Percentiles rank a stretch among this genome's conserved stretches.
phyloP scores from a whole-genome alignment of 2,329 filamentous ascomycete genomes.

The Tolypocladium pustulatum region DNA sequence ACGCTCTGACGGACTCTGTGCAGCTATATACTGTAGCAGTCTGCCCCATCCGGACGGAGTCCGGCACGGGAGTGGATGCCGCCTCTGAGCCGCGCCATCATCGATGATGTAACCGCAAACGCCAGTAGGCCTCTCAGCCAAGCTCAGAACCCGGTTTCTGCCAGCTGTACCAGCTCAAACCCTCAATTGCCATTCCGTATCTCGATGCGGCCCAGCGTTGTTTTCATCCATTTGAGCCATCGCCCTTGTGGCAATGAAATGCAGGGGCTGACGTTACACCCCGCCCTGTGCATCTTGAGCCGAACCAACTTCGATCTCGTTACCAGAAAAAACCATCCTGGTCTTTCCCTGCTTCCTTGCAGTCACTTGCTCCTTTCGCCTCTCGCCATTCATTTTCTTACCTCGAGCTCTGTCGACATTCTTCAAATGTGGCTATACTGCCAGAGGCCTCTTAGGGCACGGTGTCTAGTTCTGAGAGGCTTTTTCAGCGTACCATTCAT shows the following conservation, averaged over 20 bases:
- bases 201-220: not conserved
- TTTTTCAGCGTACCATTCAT: too few relatives aligned
- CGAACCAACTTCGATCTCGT: not conserved
- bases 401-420: too few relatives aligned
- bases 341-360: not conserved
- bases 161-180: not conserved
- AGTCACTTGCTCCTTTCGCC: too few relatives aligned
- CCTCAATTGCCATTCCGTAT: not conserved
- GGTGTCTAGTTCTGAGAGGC: too few relatives aligned
- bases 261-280: not conserved
- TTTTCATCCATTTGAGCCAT: not conserved
- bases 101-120: not conserved
- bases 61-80: not conserved
- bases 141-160: not conserved
- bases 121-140: not conserved
- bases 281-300: not conserved
- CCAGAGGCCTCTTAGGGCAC: too few relatives aligned
- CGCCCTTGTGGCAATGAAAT: not conserved
- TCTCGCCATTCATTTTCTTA: too few relatives aligned
- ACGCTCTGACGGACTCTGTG: not conserved
- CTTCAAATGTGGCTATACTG: too few relatives aligned
- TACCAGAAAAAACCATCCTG: too few relatives aligned
- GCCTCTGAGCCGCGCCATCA: not conserved
- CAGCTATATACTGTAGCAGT: not conserved
- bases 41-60: not conserved